Base-by-base conservation (phyloP, 345 rosid species). In the Eutrema yunnanense region DNA sequence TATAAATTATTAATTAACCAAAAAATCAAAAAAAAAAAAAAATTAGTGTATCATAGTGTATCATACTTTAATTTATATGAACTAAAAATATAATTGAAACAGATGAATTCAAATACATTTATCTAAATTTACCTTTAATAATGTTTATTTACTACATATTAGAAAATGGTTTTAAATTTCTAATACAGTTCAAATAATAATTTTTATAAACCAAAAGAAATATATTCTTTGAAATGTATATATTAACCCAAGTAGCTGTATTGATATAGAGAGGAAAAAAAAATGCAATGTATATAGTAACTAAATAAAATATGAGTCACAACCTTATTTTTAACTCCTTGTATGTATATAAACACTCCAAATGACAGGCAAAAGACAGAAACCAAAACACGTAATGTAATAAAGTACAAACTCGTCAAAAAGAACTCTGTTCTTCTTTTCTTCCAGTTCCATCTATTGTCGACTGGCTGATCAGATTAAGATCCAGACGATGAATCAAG, bases 391-490 rank as follows among this genome's bases (percentile, higher is more conserved):
- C 13, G 47, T 72, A 46, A 66, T 58, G 67, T 59, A 41, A 67
- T 41, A 58, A 47, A 73, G 44, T 57, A 22, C 2, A 22, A 22
- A 22, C 26, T 30, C 46, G 34, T 73, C 43, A 73, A 47, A 58
- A 32, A 48, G 32, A 67, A 26, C 57, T 73, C 68, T 67, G 44
- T 41, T 22, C 10, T 38, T 65, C 9, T 49, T 74, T 41, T 37
- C 1, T 59, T 33, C n/a, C 41, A 38, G n/a, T 55, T 22, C 26
- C 16, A 16, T 38, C 19, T 40, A 26, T 70, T 40, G n/a, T 70
- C 74, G 8, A 71, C 50, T 71, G 68, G 74, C 49, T 36, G 74
- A 60, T 60, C 60, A 66, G 44, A 40, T 65, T 73, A 57, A 75
- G 68, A 75, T 69, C 50, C 69, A 37, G 51, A 69, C 16, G 34